Percentiles rank a stretch among this genome's conserved stretches.
Conservation (phyloP, 768 basidiomycete species). For the Calocera cornea region DNA sequence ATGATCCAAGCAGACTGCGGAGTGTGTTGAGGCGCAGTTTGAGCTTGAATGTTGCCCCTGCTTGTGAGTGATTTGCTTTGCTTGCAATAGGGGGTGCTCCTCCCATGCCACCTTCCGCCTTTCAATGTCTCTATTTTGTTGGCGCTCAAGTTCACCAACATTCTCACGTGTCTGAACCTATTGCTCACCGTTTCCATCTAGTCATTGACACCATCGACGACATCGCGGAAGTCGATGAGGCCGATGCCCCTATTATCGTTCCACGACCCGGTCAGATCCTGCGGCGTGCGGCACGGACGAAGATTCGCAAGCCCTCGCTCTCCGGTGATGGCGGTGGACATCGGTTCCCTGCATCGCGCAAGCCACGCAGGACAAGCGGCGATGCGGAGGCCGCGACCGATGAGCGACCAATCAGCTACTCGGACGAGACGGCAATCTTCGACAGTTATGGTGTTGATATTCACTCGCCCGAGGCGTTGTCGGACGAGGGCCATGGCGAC, state of each 20-base stretch:
- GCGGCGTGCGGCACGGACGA: slow-evolving; percentile 83
- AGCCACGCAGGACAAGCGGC: slow-evolving; percentile 31
- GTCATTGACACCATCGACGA: slow-evolving; percentile 57
- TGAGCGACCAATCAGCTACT: slow-evolving; percentile 56
- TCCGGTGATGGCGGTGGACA: slow-evolving; percentile 70
- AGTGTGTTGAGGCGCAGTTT: slow-evolving; percentile 72
- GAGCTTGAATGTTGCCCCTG: slow-evolving; percentile 71
- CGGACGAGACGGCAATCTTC: slow-evolving; percentile 69
- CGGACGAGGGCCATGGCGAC: neutral
- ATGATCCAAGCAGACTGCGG: slow-evolving; percentile 68
- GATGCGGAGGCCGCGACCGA: slow-evolving; percentile 9
- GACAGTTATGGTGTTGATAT: slow-evolving; percentile 54
- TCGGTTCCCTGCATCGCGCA: slow-evolving; percentile 48
- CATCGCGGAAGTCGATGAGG: slow-evolving; percentile 59
- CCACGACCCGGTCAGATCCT: slow-evolving; percentile 77
- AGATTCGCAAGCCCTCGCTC: slow-evolving; percentile 76
- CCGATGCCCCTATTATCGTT: slow-evolving; percentile 81
- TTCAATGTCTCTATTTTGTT: neutral
- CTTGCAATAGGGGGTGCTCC: neutral
- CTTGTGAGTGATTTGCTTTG: slow-evolving; percentile 42
- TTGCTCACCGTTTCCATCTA: slow-evolving; percentile 20
- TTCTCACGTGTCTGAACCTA: slow-evolving; percentile 1
- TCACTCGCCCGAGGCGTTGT: slow-evolving; percentile 3
- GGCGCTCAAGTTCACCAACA: neutral
- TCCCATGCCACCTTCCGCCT: neutral